Percentiles rank a stretch among this genome's conserved stretches.
phyloP scores from a whole-genome alignment of 2,329 filamentous ascomycete species.

The Ophiocordyceps camponoti-rufipedis region DNA sequence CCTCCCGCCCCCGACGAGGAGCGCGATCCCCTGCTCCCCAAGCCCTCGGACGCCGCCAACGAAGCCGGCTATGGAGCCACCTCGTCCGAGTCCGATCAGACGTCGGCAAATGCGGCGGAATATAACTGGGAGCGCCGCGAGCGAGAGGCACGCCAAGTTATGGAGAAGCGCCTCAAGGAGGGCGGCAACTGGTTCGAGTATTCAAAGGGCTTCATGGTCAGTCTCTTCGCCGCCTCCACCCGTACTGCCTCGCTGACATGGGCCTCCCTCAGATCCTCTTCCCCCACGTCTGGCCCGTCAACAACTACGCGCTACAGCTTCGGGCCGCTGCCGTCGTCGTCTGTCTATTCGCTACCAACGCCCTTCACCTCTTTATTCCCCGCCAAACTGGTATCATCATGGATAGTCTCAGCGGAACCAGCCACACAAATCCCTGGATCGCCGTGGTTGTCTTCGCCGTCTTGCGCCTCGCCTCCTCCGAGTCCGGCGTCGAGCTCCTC shows the following conservation, averaged over 20 bases:
- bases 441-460: conserved; percentile 32
- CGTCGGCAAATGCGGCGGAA: conserved; percentile 24
- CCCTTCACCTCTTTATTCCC: conserved; percentile 61
- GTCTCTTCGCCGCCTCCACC: conserved; percentile 2
- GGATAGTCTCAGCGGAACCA: conserved; percentile 39
- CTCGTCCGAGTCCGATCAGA: conserved; percentile 15
- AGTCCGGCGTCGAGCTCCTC: conserved; percentile 34
- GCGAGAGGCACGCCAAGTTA: conserved; percentile 35
- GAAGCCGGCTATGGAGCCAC: conserved; percentile 23
- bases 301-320: conserved; percentile 46
- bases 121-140: conserved; percentile 34
- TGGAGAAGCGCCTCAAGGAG: conserved; percentile 51
- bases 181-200: conserved; percentile 66
- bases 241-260: not conserved
- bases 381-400: conserved; percentile 66
- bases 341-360: conserved; percentile 52
- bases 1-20: conserved; percentile 30
- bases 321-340: conserved; percentile 47
- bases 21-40: conserved; percentile 35
- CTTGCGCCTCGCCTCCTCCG: conserved; percentile 32
- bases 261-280: conserved; percentile 40
- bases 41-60: conserved; percentile 6
- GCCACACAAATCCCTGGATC: conserved; percentile 30
- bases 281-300: conserved; percentile 61
- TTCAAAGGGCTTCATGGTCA: conserved; percentile 49